phyloP scores from a whole-genome alignment of 768 basidiomycete species.

The Boletus patriciae region DNA sequence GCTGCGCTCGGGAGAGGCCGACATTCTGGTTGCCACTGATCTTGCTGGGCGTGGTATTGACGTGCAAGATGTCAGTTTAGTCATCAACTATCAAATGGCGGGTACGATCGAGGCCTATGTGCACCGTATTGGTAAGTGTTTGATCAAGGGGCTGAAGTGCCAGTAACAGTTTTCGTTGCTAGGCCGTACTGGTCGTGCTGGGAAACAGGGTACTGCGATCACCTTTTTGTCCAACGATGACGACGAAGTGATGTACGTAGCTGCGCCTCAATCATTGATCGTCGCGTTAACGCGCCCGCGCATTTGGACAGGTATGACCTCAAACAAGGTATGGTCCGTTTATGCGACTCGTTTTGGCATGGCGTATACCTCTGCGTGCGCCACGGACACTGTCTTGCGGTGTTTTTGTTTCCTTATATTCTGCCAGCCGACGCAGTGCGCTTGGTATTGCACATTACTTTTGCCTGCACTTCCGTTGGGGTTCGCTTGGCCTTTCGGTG shows the following conservation, averaged over 20 bases:
- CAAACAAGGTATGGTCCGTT: constrained; percentile 67
- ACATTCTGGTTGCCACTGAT: constrained; percentile 95
- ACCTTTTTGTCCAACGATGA: constrained; percentile 97
- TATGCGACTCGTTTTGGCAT: neutral
- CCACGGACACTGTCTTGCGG: neutral
- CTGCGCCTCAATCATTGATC: constrained; percentile 4
- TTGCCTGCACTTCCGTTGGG: constrained; percentile 3
- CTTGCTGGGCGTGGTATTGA: constrained; percentile 98
- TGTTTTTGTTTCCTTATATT: neutral
- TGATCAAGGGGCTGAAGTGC: too few species aligned
- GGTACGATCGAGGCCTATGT: constrained; percentile 96
- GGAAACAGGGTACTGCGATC: constrained; percentile 89
- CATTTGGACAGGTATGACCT: constrained; percentile 79
- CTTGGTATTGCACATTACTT: neutral
- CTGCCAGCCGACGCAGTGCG: neutral
- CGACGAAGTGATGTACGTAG: constrained; percentile 90
- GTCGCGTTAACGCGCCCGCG: constrained; percentile 8
- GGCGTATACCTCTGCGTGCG: neutral
- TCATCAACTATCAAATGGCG: constrained; percentile 98
- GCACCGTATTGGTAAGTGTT: constrained; percentile 87
- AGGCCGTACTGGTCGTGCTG: constrained; percentile 97
- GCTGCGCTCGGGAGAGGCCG: constrained; percentile 80
- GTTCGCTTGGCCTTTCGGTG: neutral
- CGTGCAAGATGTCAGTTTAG: constrained; percentile 92
- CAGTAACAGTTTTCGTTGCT: too few species aligned